Conservation (phyloP, 202 grass and related monocot species). For the Carex arenaria region DNA sequence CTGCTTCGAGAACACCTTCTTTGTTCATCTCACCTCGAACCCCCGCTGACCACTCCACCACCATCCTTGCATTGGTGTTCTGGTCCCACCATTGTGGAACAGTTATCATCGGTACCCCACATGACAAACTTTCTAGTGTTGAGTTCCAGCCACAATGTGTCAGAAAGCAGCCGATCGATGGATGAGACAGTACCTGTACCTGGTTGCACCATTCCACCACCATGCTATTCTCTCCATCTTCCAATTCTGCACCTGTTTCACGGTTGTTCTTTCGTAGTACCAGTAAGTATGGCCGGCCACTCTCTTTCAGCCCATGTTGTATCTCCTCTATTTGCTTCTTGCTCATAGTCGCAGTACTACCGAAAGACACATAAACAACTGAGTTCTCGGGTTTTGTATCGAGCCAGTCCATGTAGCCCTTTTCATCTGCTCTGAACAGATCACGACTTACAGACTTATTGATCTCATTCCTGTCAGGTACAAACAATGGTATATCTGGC, state of each 20-base stretch:
- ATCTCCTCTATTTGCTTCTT: constrained; percentile 48
- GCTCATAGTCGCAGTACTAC: constrained; percentile 24
- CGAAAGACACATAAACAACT: constrained; percentile 52
- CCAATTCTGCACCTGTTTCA: neutral
- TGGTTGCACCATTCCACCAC: constrained; percentile 73
- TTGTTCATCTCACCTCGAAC: constrained; percentile 20
- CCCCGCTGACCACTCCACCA: constrained; percentile 27
- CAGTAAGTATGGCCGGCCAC: constrained; percentile 27
- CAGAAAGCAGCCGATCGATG: constrained; percentile 34
- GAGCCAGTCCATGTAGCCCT: constrained; percentile 47
- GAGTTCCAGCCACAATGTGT: constrained; percentile 18
- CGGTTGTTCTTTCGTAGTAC: constrained; percentile 39
- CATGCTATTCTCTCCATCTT: constrained; percentile 1
- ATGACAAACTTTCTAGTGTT: constrained; percentile 3
- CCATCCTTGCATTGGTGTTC: constrained; percentile 11
- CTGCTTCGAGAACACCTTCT: neutral
- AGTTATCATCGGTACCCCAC: constrained; percentile 22
- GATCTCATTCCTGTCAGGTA: too few relatives aligned
- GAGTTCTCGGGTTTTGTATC: constrained; percentile 11
- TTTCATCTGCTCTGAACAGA: constrained; percentile 27
- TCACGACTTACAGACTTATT: neutral
- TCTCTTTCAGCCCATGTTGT: neutral
- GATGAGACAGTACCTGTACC: constrained; percentile 40
- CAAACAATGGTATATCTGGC: neutral
- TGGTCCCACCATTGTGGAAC: constrained; percentile 23